Percentiles rank a stretch among this genome's conserved stretches.
Evolutionary conservation across 2,329 filamentous ascomycete species (phyloP).

Genomic region (Bretziella fagacearum): DNA sequence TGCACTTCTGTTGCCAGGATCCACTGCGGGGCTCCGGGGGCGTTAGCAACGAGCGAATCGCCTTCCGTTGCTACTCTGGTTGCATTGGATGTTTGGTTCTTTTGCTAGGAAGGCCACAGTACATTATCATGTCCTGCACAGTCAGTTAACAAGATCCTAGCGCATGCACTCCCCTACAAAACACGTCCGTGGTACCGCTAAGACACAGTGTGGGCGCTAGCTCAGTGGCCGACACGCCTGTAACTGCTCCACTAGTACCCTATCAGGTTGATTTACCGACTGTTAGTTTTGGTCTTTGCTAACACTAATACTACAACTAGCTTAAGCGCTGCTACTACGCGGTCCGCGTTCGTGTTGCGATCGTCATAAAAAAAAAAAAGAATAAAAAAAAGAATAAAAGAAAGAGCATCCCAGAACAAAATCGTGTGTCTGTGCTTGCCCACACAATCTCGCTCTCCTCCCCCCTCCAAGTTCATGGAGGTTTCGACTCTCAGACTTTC

Average conservation of each 20-base stretch:
- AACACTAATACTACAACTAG: not conserved
- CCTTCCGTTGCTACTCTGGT: not conserved
- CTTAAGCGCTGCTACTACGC: not conserved
- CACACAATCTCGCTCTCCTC: not conserved
- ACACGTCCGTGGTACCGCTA: not conserved
- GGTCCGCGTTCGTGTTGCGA: constrained; percentile 2
- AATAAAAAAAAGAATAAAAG: not conserved
- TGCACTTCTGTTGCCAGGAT: not conserved
- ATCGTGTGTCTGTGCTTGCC: constrained; percentile 1
- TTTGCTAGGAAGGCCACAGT: no score
- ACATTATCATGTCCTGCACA: not conserved
- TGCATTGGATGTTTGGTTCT: no score
- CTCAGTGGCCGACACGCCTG: no score
- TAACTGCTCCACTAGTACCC: no score
- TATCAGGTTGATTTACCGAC: no score
- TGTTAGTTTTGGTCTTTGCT: no score
- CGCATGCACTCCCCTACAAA: not conserved
- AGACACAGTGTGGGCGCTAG: no score
- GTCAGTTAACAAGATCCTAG: not conserved
- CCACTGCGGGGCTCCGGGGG: not conserved
- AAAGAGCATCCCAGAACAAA: not conserved
- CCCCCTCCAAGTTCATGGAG: not conserved
- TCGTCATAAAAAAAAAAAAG: not conserved
- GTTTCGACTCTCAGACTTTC: not conserved
- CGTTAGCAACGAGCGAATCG: not conserved